Percentiles rank a stretch among this genome's conserved stretches.
Conservation (phyloP, 2,329 filamentous ascomycete species). For the Zopfia rhizophila region DNA sequence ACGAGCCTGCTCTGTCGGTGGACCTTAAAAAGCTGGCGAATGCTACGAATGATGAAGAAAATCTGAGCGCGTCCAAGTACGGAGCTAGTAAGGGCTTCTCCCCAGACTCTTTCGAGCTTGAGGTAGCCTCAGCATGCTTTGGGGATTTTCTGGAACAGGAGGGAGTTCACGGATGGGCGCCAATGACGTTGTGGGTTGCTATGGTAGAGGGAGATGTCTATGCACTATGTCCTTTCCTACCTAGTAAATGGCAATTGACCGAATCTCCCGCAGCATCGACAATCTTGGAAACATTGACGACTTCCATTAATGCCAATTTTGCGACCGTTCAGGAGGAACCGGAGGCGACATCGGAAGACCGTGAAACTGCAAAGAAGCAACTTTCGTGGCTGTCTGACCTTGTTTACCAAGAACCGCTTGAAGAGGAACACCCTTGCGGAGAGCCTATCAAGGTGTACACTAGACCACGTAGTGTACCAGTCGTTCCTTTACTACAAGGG, state of each 20-base stretch:
- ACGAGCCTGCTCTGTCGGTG: conserved; percentile 81
- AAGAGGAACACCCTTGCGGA: conserved; percentile 53
- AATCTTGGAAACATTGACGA: conserved; percentile 82
- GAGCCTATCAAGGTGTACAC: conserved; percentile 63
- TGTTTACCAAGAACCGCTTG: conserved; percentile 60
- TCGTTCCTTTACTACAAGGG: conserved; percentile 70
- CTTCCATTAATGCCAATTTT: conserved; percentile 79
- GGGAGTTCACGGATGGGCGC: conserved; percentile 78
- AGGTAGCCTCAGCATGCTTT: conserved; percentile 90
- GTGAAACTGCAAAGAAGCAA: conserved; percentile 62
- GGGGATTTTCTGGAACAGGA: conserved; percentile 71
- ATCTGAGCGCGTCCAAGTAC: conserved; percentile 80
- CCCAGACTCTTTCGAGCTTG: conserved; percentile 90
- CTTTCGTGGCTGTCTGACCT: conserved; percentile 66
- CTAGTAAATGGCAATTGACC: conserved; percentile 78
- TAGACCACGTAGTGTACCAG: conserved; percentile 64
- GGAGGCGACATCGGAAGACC: conserved; percentile 55
- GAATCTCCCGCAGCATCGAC: conserved; percentile 62
- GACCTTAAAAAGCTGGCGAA: conserved; percentile 91
- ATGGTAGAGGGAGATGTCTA: conserved; percentile 95
- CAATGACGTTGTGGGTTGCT: conserved; percentile 97
- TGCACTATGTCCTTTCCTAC: conserved; percentile 88
- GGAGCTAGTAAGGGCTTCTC: conserved; percentile 85
- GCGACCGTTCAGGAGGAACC: conserved; percentile 39
- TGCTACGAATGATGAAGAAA: conserved; percentile 81